A percentile compares a stretch with the other conserved stretches of the same genome.
phyloP scores from a whole-genome alignment of 2,329 filamentous ascomycete species.

The Teratosphaeria epicoccoides region DNA sequence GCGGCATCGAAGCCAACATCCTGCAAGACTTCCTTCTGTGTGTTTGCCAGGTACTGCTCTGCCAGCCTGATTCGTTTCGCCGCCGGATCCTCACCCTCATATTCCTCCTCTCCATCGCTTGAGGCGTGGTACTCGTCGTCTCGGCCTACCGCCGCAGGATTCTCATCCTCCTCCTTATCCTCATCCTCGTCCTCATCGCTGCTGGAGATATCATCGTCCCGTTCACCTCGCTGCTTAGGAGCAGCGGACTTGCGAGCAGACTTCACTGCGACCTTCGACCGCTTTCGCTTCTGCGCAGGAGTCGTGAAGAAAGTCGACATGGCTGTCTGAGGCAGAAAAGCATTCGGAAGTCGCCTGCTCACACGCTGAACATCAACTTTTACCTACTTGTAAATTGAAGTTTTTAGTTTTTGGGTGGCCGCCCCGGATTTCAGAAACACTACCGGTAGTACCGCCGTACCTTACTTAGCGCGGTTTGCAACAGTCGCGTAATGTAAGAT shows the following conservation, averaged over 20 bases:
- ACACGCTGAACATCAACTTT: background rate
- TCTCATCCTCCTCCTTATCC: background rate
- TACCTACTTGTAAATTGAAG: no score
- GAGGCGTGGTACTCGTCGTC: background rate
- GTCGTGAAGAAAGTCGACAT: conserved; percentile 97
- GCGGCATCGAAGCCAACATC: conserved; percentile 85
- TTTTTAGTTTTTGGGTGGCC: no score
- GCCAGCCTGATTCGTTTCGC: conserved; percentile 79
- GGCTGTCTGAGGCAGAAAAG: background rate
- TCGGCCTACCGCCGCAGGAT: conserved; percentile 8
- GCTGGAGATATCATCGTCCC: conserved; percentile 19
- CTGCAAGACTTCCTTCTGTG: conserved; percentile 62
- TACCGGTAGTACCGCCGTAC: no score
- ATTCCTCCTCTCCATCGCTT: conserved; percentile 50
- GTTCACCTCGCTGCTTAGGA: conserved; percentile 33
- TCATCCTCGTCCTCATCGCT: conserved; percentile 5
- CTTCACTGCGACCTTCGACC: conserved; percentile 42
- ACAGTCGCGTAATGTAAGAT: background rate
- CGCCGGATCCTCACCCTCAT: conserved; percentile 76
- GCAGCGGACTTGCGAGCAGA: conserved; percentile 38
- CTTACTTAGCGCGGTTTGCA: background rate
- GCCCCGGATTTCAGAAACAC: background rate
- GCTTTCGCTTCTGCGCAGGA: conserved; percentile 78
- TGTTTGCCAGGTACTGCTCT: conserved; percentile 85
- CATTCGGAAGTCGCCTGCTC: no score